Evolutionary conservation across 1,284 basidiomycete genomes (phyloP).

Genomic region (Schizopora paradoxa): DNA sequence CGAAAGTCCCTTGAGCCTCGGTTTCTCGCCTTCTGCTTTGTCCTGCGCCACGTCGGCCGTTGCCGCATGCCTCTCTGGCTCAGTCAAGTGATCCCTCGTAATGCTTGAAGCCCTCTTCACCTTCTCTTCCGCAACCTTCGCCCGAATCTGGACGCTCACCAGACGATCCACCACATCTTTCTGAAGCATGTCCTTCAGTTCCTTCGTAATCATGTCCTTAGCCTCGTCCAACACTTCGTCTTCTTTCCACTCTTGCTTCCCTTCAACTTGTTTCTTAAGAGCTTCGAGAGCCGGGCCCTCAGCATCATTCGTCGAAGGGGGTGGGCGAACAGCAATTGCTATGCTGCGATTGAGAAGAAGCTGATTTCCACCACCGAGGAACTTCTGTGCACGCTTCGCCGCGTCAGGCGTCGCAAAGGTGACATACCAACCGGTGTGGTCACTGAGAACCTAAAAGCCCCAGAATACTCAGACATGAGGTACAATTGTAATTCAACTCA

Average conservation of each 20-base stretch:
- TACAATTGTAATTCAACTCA: conserved; percentile 7
- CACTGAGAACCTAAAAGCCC: conserved; percentile 54
- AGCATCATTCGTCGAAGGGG: conserved; percentile 28
- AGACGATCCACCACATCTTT: conserved; percentile 68
- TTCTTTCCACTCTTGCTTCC: conserved; percentile 39
- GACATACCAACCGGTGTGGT: conserved; percentile 63
- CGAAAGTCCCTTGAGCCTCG: conserved; percentile 57
- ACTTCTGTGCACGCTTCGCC: conserved; percentile 56
- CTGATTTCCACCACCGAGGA: conserved; percentile 45
- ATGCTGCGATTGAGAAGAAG: conserved; percentile 58
- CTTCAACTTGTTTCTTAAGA: background rate
- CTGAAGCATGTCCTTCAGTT: conserved; percentile 55
- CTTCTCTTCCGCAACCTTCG: conserved; percentile 48
- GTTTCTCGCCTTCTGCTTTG: conserved; percentile 31
- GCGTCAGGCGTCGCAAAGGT: conserved; percentile 56
- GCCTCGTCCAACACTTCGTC: conserved; percentile 59
- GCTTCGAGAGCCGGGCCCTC: background rate
- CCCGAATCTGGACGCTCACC: conserved; percentile 51
- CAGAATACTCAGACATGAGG: background rate
- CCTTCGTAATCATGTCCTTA: conserved; percentile 52
- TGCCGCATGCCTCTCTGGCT: conserved; percentile 22
- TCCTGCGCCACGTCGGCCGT: conserved; percentile 26
- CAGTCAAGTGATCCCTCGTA: conserved; percentile 11
- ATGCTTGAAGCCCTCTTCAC: conserved; percentile 26
- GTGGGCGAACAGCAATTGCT: conserved; percentile 47